A percentile compares a stretch with the other conserved stretches of the same genome.
These are phyloP conservation scores for Aspergillus ochraceoroseus DNA, from an alignment of 2,329 filamentous ascomycete genomes.

Conservation along the genomic window DNA sequence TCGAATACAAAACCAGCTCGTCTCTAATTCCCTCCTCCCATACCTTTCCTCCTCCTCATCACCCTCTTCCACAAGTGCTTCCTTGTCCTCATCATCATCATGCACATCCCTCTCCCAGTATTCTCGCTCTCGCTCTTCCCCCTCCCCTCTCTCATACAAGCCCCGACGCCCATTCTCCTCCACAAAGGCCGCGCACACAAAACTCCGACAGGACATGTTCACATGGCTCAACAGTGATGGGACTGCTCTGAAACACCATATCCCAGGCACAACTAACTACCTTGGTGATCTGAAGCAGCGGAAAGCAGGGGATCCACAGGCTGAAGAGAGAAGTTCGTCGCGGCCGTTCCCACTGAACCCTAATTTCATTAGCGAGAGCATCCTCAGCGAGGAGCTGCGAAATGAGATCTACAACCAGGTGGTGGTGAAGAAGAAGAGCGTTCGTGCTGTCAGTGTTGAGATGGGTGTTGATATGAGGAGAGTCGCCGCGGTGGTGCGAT, in stretches of 20 bases:
- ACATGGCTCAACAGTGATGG: constrained; percentile 51
- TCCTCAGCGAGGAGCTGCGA: constrained; percentile 67
- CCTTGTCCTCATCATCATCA: constrained; percentile 7
- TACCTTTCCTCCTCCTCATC: constrained; percentile 30
- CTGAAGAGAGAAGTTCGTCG: constrained; percentile 9
- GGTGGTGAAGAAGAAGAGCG: constrained; percentile 58
- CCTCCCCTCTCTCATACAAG: constrained; percentile 16
- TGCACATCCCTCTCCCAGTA: constrained; percentile 10
- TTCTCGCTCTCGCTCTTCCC: constrained; percentile 7
- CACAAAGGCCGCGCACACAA: constrained; percentile 41
- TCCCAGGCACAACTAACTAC: constrained; percentile 33
- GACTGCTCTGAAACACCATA: constrained; percentile 29
- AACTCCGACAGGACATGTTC: constrained; percentile 53
- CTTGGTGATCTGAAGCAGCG: constrained; percentile 21
- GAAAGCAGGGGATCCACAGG: not conserved
- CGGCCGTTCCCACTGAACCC: constrained; percentile 71
- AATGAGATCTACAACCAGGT: constrained; percentile 70
- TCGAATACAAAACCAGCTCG: constrained; percentile 36
- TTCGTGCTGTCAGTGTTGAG: constrained; percentile 72
- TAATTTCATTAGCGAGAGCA: constrained; percentile 63
- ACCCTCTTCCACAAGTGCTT: constrained; percentile 18
- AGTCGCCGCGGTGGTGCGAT: constrained; percentile 75
- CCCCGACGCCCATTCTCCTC: constrained; percentile 33
- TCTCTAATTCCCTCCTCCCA: constrained; percentile 34
- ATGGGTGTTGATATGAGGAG: constrained; percentile 75